Base-by-base conservation (phyloP, 306 rosid genomes). In the Geum urbanum region DNA sequence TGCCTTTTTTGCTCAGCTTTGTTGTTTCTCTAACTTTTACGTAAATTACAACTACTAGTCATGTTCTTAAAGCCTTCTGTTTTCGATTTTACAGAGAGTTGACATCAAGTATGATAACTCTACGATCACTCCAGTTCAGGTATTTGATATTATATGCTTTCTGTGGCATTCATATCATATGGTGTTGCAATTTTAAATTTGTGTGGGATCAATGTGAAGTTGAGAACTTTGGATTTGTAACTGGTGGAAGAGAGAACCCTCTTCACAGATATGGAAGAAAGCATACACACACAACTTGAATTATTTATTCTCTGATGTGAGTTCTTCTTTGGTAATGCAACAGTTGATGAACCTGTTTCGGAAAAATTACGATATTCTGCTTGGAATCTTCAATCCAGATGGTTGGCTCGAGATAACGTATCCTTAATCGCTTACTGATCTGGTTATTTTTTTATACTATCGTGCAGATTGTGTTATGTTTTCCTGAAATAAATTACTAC, bases 401-500 rank as follows among this genome's bases (percentile, higher is more conserved):
- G 97, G 96, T 70, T 92, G 97, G 97, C 91, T 89, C 14, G 97
- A 92, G 69, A 89, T 87, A 74, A 92, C 95, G 96, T 92, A 89
- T 92, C 97, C 96, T 89, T 20, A 66, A 55, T 40, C 6, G 37
- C 27, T 19, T 20, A 6, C 43, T 20, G 46, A 66, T 1, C 56
- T 5, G 8, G 37, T 24, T 18, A 11, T 6, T 9, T 37, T 37
- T 27, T 16, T 20, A 6, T 46, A 3, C 12, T 19, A 3, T 19
- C 2, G 2, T 65, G 37, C 44, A 7, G 32, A 62, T 6, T 32
- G 69, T 9, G 27, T 0, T 63, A 57, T 1, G 27, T 76, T n/a
- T 78, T 76, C 74, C 88, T 85, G 67, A 63, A 81, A 55, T 81
- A 69, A 63, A 6, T 45, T 12, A 54, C 37, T 20, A 8, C 66